Evolutionary conservation across 2,329 filamentous ascomycete genomes (phyloP), one percentile per base, ranked within the genome.

Genomic region (Ophiostoma sp.): DNA sequence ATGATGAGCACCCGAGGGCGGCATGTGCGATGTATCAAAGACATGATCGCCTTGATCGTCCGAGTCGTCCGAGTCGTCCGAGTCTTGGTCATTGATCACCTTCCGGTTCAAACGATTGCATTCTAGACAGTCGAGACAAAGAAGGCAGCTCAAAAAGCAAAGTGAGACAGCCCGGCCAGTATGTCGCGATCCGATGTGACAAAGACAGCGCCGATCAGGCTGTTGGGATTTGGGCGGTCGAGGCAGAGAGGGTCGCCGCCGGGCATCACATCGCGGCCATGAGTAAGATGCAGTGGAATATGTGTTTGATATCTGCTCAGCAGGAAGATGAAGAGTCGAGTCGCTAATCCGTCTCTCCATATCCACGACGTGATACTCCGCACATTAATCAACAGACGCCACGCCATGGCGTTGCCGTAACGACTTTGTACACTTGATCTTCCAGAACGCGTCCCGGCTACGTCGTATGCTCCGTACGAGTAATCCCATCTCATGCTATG

Each of bases 1-100:
- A 55, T 55, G 49, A 55, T 55, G 49, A 55, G 49, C 49, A 55
- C 49, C 49, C 9, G n/a, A 55, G 49, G 47, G 49, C 49, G 49
- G 27, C 49, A 55, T 55, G 49, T 14, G 12, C 45, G 45, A 55
- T 55, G 49, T 5, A 55, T 55, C 49, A 55, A 52, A 52, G 49
- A 55, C 49, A 55, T 45, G 49, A 55, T 55, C 47, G 8, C 16
- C 47, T 5, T 47, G 45, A 47, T 47, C 45, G 45, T 5, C 45
- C 12, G 5, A 12, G 42, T 12, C 45, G 45, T 5, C 45, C 12
- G 5, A 12, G 42, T 12, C 5, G 42, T 44, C 42, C 8, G 42
- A 12, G 42, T 45, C 42, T 45, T 8, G 42, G 42, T 11, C 42
- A 45, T 12, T 45, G 47, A 55, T 55, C 49, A 55, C n/a, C 49